Base-by-base conservation (phyloP, 495 filamentous ascomycete genomes). In the Aspergillus taichungensis region DNA sequence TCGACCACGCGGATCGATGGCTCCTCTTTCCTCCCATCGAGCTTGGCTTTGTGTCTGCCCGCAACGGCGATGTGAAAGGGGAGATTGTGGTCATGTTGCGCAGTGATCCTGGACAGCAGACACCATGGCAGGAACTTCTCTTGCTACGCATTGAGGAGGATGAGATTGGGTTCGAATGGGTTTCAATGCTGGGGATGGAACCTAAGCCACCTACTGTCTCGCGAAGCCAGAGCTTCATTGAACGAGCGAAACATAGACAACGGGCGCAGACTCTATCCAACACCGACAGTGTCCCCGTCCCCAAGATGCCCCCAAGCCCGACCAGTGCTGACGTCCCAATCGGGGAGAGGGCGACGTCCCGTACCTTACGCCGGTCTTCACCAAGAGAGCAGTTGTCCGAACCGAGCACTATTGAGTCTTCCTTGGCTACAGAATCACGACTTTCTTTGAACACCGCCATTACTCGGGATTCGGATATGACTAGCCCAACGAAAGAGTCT, bases 61-160 rank as follows among this genome's bases (percentile, higher is more conserved):
- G 92, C 8, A 77, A 69, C 43, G 88, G 89, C 13, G 85, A 91
- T 37, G 55, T 64, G 29, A 73, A 74, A 31, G 73, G 76, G 3
- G 82, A 91, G 50, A 70, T 97, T 36, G 69, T 95, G 3, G 69
- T 92, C 30, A 95, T 95, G 89, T 73, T 95, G 28, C 80, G 88
- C 51, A 64, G 62, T 45, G 52, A 67, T 6, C 61, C 67, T 1
- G 60, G 45, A 5, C 47, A 61, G 13, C 56, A 67, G 6, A 71
- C 74, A 50, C 65, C 74, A 31, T 95, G 90, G 88, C 82, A 82
- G 39, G 91, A 99, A 62, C 62, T 94, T 2, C 65, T 97, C 44
- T 78, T 78, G 11, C 71, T 97, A 7, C 70, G 62, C 7, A 75
- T 83, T 3, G 78, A 82, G 38, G 82, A 85, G 55, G 80, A 87